These are phyloP conservation scores for Apophysomyces sp. DNA, from an alignment of 371 early-diverging fungal species.

Conservation along the genomic window DNA sequence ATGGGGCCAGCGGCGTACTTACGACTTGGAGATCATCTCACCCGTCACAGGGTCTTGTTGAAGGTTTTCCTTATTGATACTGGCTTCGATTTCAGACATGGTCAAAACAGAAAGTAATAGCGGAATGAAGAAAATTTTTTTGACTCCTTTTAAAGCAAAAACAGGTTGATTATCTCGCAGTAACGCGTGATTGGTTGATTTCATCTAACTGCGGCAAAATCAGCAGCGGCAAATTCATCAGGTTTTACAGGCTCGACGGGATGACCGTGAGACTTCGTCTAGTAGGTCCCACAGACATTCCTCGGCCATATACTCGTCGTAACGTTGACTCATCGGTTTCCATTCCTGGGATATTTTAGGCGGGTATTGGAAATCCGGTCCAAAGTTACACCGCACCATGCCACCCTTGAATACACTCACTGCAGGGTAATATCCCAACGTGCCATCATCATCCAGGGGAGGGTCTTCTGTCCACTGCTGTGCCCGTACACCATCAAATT, in stretches of 20 bases:
- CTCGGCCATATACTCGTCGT: constrained; percentile 63
- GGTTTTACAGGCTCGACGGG: neutral
- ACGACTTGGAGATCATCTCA: constrained; percentile 95
- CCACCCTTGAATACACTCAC: constrained; percentile 69
- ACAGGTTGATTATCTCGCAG: neutral
- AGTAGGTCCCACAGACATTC: constrained; percentile 66
- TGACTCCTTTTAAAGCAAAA: constrained; percentile 1
- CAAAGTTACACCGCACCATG: constrained; percentile 66
- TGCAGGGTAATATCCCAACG: constrained; percentile 69
- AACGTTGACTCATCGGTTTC: constrained; percentile 62
- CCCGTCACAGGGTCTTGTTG: constrained; percentile 89
- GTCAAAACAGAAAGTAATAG: constrained; percentile 3
- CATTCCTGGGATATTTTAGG: constrained; percentile 56
- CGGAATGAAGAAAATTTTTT: constrained; percentile 1
- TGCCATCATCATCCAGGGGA: constrained; percentile 64
- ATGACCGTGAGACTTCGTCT: constrained; percentile 56
- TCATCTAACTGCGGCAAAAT: neutral
- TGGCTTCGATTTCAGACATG: constrained; percentile 18
- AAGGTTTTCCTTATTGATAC: constrained; percentile 63
- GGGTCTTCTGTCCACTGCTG: constrained; percentile 53
- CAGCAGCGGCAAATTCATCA: neutral
- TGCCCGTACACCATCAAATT: constrained; percentile 29
- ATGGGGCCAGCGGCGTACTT: constrained; percentile 20
- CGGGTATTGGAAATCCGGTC: constrained; percentile 64
- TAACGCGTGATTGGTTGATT: neutral